Evolutionary conservation across 2,329 filamentous ascomycete genomes (phyloP).

Genomic region (Neofusicoccum sp.): DNA sequence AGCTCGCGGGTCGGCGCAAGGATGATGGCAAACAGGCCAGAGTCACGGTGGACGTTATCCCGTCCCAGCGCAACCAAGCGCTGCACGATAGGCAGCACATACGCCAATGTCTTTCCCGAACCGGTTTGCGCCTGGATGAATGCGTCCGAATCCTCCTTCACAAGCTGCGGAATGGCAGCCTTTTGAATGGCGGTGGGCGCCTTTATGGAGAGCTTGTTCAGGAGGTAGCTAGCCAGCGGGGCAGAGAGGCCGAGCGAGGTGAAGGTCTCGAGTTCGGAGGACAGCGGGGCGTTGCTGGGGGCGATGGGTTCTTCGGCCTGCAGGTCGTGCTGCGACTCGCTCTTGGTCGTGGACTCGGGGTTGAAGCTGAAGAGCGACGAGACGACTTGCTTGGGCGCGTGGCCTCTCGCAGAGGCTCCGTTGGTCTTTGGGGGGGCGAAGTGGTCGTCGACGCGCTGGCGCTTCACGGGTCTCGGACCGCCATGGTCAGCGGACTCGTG

Average conservation of each 20-base stretch:
- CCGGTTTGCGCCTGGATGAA: constrained; percentile 97
- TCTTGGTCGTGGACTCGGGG: constrained; percentile 66
- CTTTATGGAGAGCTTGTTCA: constrained; percentile 82
- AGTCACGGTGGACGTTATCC: constrained; percentile 69
- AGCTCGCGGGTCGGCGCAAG: constrained; percentile 90
- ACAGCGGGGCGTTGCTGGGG: constrained; percentile 87
- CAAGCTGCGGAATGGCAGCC: constrained; percentile 75
- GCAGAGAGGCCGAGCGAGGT: constrained; percentile 79
- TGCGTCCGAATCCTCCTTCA: constrained; percentile 80
- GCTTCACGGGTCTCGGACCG: constrained; percentile 17
- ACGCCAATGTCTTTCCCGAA: constrained; percentile 96
- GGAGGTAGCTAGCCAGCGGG: constrained; percentile 75
- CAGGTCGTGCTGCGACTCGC: constrained; percentile 48
- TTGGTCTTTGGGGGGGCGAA: constrained; percentile 5
- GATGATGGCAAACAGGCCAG: constrained; percentile 90
- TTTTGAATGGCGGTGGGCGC: constrained; percentile 94
- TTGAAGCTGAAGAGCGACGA: constrained; percentile 94
- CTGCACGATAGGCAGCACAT: constrained; percentile 88
- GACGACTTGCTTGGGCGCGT: constrained; percentile 43
- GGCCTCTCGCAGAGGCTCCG: neutral
- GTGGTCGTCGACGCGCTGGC: constrained; percentile 21
- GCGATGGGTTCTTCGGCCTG: constrained; percentile 52
- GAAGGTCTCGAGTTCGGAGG: constrained; percentile 81
- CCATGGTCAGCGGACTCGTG: neutral
- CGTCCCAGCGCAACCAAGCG: constrained; percentile 69